These are phyloP conservation scores for Carex arenaria DNA, from an alignment of 202 grass and related monocot species.

Conservation along the genomic window DNA sequence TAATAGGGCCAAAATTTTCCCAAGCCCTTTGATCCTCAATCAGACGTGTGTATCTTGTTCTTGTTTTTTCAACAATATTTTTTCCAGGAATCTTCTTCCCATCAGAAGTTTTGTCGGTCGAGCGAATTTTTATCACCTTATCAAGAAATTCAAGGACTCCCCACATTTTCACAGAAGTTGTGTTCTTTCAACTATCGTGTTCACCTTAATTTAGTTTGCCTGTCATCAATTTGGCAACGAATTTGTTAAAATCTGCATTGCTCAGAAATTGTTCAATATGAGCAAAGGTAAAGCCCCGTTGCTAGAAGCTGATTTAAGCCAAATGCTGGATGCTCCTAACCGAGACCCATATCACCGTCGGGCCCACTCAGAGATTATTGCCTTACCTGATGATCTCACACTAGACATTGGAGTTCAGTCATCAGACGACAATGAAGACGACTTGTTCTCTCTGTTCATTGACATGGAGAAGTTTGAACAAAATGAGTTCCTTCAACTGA, in stretches of 20 bases:
- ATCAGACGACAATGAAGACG: conserved; percentile 88
- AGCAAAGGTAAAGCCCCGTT: conserved; percentile 22
- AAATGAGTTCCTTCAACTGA: conserved; percentile 1
- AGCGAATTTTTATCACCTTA: neutral
- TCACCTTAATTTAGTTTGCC: neutral
- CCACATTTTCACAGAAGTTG: neutral
- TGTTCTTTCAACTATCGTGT: neutral
- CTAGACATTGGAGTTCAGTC: conserved; percentile 48
- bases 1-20: neutral
- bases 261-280: neutral
- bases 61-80: neutral
- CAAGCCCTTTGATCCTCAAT: neutral
- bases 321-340: conserved; percentile 67
- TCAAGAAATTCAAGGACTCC: neutral
- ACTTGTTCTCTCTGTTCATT: conserved; percentile 77
- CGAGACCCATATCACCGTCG: conserved; percentile 57
- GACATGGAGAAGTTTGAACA: conserved; percentile 76
- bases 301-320: conserved; percentile 58
- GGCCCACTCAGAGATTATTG: conserved; percentile 89
- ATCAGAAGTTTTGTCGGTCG: neutral
- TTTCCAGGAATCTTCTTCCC: neutral
- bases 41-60: neutral
- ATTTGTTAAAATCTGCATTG: neutral
- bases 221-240: neutral
- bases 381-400: conserved; percentile 74